These are phyloP conservation scores for Teratosphaeria nubilosa DNA, from an alignment of 2,329 filamentous ascomycete genomes.

Conservation along the genomic window DNA sequence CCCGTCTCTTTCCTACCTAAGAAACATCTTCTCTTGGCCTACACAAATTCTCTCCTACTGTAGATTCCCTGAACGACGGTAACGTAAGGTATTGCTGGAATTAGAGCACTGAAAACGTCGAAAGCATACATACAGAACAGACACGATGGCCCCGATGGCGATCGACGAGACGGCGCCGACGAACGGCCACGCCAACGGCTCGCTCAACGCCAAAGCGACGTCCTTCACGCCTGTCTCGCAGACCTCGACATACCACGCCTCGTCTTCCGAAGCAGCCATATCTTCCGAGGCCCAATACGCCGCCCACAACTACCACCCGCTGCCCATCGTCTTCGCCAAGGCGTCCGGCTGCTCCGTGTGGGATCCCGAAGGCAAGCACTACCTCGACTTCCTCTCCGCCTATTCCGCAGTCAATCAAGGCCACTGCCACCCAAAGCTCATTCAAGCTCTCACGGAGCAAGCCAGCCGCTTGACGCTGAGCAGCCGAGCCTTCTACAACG, in stretches of 20 bases:
- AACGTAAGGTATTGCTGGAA: background rate
- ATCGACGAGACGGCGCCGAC: constrained; percentile 15
- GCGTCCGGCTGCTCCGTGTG: constrained; percentile 82
- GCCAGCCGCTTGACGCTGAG: constrained; percentile 82
- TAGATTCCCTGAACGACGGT: background rate
- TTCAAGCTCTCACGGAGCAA: constrained; percentile 83
- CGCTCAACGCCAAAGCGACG: constrained; percentile 32
- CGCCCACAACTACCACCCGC: constrained; percentile 97
- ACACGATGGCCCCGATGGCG: constrained; percentile 28
- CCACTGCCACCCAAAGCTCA: constrained; percentile 91
- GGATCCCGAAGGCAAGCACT: constrained; percentile 85
- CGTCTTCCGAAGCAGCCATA: constrained; percentile 72
- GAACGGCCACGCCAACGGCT: constrained; percentile 14
- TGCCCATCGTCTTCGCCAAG: constrained; percentile 84
- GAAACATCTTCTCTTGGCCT: no score
- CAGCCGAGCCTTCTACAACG: constrained; percentile 93
- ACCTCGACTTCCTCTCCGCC: constrained; percentile 94
- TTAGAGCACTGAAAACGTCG: background rate
- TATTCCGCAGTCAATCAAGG: constrained; percentile 98
- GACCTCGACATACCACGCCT: constrained; percentile 53
- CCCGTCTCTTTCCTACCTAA: background rate
- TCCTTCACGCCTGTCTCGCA: constrained; percentile 30
- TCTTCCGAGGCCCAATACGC: constrained; percentile 71
- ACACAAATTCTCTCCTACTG: no score
- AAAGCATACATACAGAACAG: background rate